phyloP scores from a whole-genome alignment of 2,329 filamentous ascomycete species.

The Cordyceps cateniannulata region DNA sequence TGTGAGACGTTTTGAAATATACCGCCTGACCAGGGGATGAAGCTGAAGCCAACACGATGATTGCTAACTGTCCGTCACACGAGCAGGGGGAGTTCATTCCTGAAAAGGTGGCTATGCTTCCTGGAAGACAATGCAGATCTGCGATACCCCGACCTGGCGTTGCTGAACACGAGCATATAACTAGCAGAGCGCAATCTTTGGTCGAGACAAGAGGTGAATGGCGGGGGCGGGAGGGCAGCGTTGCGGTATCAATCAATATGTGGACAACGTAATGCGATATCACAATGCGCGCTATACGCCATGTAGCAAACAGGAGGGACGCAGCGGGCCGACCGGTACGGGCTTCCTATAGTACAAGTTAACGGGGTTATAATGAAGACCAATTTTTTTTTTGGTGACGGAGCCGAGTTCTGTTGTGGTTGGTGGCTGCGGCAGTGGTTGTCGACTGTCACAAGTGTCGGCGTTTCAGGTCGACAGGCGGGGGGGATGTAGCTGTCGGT shows the following conservation, averaged over 20 bases:
- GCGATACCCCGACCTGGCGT: conserved; percentile 68
- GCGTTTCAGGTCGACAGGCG: conserved; percentile 3
- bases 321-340: neutral
- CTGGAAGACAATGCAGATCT: conserved; percentile 87
- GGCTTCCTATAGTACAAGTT: neutral
- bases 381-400: neutral
- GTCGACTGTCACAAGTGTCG: neutral
- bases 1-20: conserved; percentile 15
- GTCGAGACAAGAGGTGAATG: neutral
- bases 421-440: neutral
- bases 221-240: neutral
- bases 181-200: neutral
- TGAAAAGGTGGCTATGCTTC: conserved; percentile 86
- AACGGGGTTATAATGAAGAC: neutral
- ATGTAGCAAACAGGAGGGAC: neutral
- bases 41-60: neutral
- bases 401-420: neutral
- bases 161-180: conserved; percentile 22
- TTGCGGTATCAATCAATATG: neutral
- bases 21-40: conserved; percentile 14
- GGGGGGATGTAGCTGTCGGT: neutral
- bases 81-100: conserved; percentile 70
- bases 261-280: neutral
- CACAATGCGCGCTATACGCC: neutral
- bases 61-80: conserved; percentile 14